Conservation (phyloP, 306 rosid genomes). For the Sesbania bispinosa region DNA sequence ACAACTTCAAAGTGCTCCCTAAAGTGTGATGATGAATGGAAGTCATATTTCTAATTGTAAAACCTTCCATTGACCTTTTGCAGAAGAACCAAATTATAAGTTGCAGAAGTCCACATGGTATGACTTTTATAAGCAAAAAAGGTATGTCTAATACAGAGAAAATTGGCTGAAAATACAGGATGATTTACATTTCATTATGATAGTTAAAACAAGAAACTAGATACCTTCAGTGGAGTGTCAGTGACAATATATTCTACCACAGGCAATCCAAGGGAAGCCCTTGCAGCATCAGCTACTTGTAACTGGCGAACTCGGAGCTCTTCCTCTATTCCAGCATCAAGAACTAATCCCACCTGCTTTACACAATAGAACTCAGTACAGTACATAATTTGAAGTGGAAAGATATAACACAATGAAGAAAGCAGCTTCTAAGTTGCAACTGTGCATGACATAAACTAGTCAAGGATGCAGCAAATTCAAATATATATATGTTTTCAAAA, state of each 20-base stretch:
- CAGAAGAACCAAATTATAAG: not conserved
- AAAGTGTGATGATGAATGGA: not conserved
- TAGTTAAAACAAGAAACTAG: not conserved
- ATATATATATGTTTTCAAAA: not conserved
- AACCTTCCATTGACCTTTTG: not conserved
- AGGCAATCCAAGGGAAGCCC: constrained; percentile 94
- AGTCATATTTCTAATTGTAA: not conserved
- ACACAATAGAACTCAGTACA: not conserved
- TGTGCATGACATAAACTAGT: not conserved
- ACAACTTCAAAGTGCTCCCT: not conserved
- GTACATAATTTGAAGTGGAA: not conserved
- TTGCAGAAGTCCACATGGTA: not conserved
- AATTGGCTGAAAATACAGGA: not conserved
- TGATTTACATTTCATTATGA: not conserved
- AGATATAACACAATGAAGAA: not conserved
- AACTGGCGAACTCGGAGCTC: constrained; percentile 74
- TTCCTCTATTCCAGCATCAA: constrained; percentile 84
- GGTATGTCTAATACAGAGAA: not conserved
- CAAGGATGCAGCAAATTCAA: not conserved
- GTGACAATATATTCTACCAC: constrained; percentile 72
- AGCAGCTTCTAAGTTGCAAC: not conserved
- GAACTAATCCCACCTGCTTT: constrained; percentile 78
- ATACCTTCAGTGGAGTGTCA: constrained; percentile 73
- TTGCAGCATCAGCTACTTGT: constrained; percentile 86
- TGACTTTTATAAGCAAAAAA: not conserved